A percentile compares a stretch with the other conserved stretches of the same genome.
phyloP scores from a whole-genome alignment of 1,284 basidiomycete genomes.

The Thelephora terrestris region DNA sequence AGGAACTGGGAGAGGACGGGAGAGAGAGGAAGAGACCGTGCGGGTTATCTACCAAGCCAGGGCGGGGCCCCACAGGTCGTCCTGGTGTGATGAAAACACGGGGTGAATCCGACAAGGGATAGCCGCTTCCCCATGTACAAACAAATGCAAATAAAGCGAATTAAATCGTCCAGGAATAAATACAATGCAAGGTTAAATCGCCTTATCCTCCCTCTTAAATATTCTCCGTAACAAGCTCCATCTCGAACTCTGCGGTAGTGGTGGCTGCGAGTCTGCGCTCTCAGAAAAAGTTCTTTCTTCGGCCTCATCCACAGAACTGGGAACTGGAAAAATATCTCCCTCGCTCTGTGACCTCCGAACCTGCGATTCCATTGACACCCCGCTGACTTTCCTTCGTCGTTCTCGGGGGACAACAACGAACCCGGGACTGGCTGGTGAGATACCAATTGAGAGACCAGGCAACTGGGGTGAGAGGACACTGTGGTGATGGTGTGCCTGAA shows the following conservation, averaged over 20 bases:
- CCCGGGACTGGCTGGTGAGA: slow-evolving; percentile 65
- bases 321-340: background rate
- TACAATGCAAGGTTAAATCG: too few relatives aligned
- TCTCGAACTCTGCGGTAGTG: too few relatives aligned
- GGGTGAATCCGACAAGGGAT: background rate
- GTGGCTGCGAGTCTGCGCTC: too few relatives aligned
- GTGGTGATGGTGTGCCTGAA: background rate
- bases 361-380: background rate
- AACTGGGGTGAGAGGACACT: slow-evolving; percentile 13
- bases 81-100: background rate
- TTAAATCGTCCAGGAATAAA: too few relatives aligned
- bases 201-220: too few relatives aligned
- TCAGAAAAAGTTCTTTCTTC: too few relatives aligned
- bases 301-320: background rate
- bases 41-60: slow-evolving; percentile 1
- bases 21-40: slow-evolving; percentile 2
- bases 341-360: background rate
- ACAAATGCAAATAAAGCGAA: too few relatives aligned
- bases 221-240: too few relatives aligned
- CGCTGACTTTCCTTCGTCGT: slow-evolving; percentile 27
- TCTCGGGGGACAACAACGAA: slow-evolving; percentile 52
- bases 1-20: slow-evolving; percentile 9
- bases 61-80: background rate
- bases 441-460: slow-evolving; percentile 51
- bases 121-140: too few relatives aligned